phyloP scores from a whole-genome alignment of 139 green algal species.

The Coelastrella sp. region DNA sequence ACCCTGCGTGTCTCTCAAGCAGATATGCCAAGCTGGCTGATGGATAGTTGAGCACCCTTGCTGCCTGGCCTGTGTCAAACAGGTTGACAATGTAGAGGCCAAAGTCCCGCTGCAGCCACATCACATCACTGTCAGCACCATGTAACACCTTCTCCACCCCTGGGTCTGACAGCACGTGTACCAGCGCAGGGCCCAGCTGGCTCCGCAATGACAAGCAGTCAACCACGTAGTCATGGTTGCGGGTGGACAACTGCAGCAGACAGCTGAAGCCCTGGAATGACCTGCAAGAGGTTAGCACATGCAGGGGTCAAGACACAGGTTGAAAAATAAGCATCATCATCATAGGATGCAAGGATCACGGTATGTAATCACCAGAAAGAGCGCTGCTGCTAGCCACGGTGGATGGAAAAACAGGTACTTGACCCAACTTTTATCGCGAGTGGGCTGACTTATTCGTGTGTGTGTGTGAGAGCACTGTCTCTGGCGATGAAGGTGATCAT shows the following conservation, averaged over 20 bases:
- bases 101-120: slow-evolving; percentile 95
- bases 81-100: slow-evolving; percentile 94
- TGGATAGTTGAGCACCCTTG: slow-evolving; percentile 69
- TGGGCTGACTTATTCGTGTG: too few species aligned
- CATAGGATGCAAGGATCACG: neutral
- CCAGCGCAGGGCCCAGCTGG: slow-evolving; percentile 69
- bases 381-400: too few species aligned
- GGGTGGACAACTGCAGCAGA: slow-evolving; percentile 93
- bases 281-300: too few species aligned
- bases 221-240: slow-evolving; percentile 87
- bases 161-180: slow-evolving; percentile 75
- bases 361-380: too few species aligned
- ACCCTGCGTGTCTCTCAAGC: slow-evolving; percentile 66
- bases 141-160: slow-evolving; percentile 92
- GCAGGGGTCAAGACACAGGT: neutral
- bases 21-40: slow-evolving; percentile 80
- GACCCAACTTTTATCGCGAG: too few species aligned
- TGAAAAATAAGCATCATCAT: neutral
- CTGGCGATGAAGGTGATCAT: too few species aligned
- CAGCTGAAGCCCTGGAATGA: slow-evolving; percentile 90
- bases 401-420: too few species aligned
- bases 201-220: slow-evolving; percentile 82
- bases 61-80: slow-evolving; percentile 95
- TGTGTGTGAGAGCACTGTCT: too few species aligned
- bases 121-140: slow-evolving; percentile 88